Evolutionary conservation across 2,329 filamentous ascomycete genomes (phyloP), one percentile per base, ranked within the genome.

Genomic region (Raffaelea arxii): DNA sequence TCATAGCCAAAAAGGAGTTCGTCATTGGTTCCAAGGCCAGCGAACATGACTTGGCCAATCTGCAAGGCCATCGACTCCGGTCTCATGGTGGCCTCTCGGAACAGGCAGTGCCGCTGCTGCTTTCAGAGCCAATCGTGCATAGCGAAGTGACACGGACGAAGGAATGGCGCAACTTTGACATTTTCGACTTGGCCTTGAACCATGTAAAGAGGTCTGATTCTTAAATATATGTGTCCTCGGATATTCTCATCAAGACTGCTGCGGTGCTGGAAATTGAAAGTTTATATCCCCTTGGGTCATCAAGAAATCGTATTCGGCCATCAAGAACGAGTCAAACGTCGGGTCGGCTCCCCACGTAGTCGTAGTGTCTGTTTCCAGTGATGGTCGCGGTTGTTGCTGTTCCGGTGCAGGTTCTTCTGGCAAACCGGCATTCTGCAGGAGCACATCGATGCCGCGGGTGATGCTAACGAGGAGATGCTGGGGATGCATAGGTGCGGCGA

Each of bases 41-140:
- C 9, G 63, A 66, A 41, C 65, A 67, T 41, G 61, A 66, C 46
- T 42, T 67, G 36, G 58, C 55, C 1, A 53, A 56, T 3, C 51
- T 68, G 3, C 51, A 50, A 6, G 62, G 56, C 7, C 61, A 64
- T 53, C 55, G 59, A 11, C 53, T 68, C 25, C 59, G 65, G 16
- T 68, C 66, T 2, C 66, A 69, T 46, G 66, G 65, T 3, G 65
- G 66, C 1, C 41, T 68, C 16, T 65, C 62, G 3, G 66, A 68
- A 50, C 63, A 65, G 50, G 48, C 55, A 3, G 56, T 68, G 16
- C 66, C 65, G 7, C 43, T 67, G 11, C 50, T 67, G 4, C 56
- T 59, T 49, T 64, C 62, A 5, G 56, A 54, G 10, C 54, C 58
- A 16, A 35, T 46, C 19, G 41, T 53, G n/a, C 22, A 41, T 3